phyloP scores from a whole-genome alignment of 2,329 filamentous ascomycete genomes.

The Paraphoma sp. region DNA sequence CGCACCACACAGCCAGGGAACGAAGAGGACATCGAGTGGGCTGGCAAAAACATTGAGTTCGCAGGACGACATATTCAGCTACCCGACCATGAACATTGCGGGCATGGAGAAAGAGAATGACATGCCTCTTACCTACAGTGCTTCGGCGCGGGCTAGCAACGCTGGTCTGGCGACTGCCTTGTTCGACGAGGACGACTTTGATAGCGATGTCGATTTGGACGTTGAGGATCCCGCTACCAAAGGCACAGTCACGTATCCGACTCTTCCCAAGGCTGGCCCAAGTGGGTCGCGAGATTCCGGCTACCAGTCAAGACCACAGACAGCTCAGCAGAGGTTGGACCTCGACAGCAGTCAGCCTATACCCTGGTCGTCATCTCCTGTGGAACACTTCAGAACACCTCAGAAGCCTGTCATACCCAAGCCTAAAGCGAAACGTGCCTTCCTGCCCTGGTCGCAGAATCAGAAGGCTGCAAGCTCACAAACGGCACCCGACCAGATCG shows the following conservation, averaged over 20 bases:
- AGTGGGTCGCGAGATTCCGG: constrained; percentile 45
- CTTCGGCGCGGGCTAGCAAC: constrained; percentile 18
- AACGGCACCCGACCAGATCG: constrained; percentile 19
- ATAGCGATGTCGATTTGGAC: constrained; percentile 80
- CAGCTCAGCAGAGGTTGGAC: constrained; percentile 23
- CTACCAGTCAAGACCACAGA: constrained; percentile 33
- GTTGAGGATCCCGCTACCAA: constrained; percentile 65
- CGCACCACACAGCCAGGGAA: constrained; percentile 31
- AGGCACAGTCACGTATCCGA: constrained; percentile 51
- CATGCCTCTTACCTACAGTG: constrained; percentile 18
- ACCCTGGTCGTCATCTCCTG: constrained; percentile 76
- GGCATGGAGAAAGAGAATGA: constrained; percentile 36
- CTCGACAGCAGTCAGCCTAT: constrained; percentile 62
- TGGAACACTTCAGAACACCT: constrained; percentile 50
- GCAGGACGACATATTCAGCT: constrained; percentile 43
- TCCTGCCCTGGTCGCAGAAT: constrained; percentile 65
- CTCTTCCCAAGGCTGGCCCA: constrained; percentile 34
- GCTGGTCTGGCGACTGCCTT: constrained; percentile 31
- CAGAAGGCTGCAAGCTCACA: constrained; percentile 34
- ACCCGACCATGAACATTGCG: constrained; percentile 33
- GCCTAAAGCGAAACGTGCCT: constrained; percentile 38
- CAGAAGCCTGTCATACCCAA: constrained; percentile 20
- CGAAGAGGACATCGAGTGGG: constrained; percentile 56
- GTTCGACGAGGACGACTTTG: constrained; percentile 84
- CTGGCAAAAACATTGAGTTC: constrained; percentile 52